Base-by-base conservation (phyloP, 352 stramenopile genomes). In the Globisporangium takayamanum region DNA sequence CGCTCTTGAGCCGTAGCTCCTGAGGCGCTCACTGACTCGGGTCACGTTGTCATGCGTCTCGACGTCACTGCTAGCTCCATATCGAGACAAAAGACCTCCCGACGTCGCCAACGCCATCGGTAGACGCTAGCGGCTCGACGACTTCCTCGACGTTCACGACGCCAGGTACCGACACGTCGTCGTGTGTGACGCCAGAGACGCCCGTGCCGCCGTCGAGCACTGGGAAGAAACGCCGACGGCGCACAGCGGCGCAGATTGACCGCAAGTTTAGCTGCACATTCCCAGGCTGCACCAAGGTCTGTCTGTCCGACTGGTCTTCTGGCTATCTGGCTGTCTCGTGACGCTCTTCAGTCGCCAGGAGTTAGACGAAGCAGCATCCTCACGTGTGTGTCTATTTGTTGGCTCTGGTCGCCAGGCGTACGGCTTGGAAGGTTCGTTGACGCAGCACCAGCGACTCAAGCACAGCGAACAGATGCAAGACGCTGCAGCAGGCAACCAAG, bases 381-480 rank as follows among this genome's bases (percentile, higher is more conserved):
- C 22, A 22, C 5, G n/a, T 39, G 30, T 10, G 25, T 20, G 36
- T 8, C 22, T 44, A 25, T 8, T 12, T 45, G 18, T 8, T 20
- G 33, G n/a, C 36, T 39, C 1, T n/a, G 36, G 15, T 45, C 11
- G 0, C 15, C 60, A 91, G 78, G 84, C 84, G 5, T 94, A 94
- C 52, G 84, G 84, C 3, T 90, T 80, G 0, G 84, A 92, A 70
- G 78, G 84, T 5, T 92, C 81, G 4, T 60, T 94, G 20, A 91
- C 73, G 16, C 84, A 94, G 48, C 84, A 94, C 50, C 80, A 89
- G 56, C 74, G 72, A n/a, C 64, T 94, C 2, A 94, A 94, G 67
- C 81, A 92, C 50, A 72, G 33, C 33, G 33, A 39, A 12, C 33
- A 39, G 33, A 39, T 39, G 33, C 33, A 39, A 39, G 33, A 39